Conservation (phyloP, 2,329 filamentous ascomycete genomes). For the Penicillium sp. region DNA sequence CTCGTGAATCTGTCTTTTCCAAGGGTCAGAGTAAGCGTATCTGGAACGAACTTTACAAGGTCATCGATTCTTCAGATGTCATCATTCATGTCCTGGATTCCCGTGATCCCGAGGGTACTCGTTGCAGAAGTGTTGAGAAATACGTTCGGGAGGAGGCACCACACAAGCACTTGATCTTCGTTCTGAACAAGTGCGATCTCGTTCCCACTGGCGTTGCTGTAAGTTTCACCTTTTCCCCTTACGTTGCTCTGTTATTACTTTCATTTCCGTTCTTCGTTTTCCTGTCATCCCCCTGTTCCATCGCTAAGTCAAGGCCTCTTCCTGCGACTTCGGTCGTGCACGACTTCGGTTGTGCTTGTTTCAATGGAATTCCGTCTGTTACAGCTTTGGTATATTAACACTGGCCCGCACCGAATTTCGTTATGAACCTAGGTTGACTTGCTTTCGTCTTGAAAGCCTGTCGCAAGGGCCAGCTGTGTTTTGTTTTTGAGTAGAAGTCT, state of each 20-base stretch:
- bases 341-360: conserved; percentile 33
- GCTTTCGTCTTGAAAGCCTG: conserved; percentile 83
- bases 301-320: conserved; percentile 89
- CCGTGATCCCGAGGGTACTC: conserved; percentile 82
- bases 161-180: conserved; percentile 91
- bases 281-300: conserved; percentile 32
- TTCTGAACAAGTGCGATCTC: conserved; percentile 88
- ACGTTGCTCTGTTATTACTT: conserved; percentile 4
- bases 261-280: conserved; percentile 20
- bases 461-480: conserved; percentile 77
- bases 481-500: conserved; percentile 96
- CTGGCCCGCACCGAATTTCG: conserved; percentile 65
- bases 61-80: conserved; percentile 93
- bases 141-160: conserved; percentile 90
- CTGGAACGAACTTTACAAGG: conserved; percentile 95
- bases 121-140: conserved; percentile 87
- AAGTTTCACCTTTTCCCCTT: conserved; percentile 54
- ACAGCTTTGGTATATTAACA: conserved; percentile 97
- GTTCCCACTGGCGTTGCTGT: conserved; percentile 91
- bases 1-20: conserved; percentile 82
- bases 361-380: conserved; percentile 88
- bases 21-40: conserved; percentile 96
- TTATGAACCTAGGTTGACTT: conserved; percentile 67
- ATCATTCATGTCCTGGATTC: conserved; percentile 93
- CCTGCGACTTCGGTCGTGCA: conserved; percentile 54